Percentiles rank a stretch among this genome's conserved stretches.
These are phyloP conservation scores for Scutellaria baicalensis DNA, from an alignment of 257 asterid genomes.

Conservation along the genomic window DNA sequence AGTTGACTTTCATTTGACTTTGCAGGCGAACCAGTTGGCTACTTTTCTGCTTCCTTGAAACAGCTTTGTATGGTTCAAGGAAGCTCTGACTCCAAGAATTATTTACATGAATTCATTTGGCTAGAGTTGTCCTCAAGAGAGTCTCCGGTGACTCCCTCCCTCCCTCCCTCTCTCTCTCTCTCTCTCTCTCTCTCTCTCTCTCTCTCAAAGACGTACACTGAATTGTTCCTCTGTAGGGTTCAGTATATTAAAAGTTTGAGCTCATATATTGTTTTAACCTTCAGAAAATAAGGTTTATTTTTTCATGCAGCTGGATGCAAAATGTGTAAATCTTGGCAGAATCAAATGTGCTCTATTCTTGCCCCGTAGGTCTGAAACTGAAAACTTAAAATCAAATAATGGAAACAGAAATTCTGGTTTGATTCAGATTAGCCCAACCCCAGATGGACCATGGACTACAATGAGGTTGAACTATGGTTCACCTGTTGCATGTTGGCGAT, in stretches of 20 bases:
- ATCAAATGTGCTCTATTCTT: slow-evolving; percentile 57
- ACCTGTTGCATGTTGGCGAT: slow-evolving; percentile 89
- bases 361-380: slow-evolving; percentile 42
- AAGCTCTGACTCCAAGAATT: slow-evolving; percentile 18
- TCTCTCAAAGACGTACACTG: background rate
- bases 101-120: slow-evolving; percentile 49
- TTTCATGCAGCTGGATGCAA: slow-evolving; percentile 43
- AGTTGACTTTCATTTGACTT: slow-evolving; percentile 22
- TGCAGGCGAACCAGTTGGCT: slow-evolving; percentile 70
- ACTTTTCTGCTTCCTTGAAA: slow-evolving; percentile 51
- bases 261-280: background rate
- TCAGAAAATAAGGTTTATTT: background rate
- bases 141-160: slow-evolving; percentile 43
- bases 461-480: slow-evolving; percentile 87
- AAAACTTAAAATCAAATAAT: slow-evolving; percentile 24
- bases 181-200: background rate
- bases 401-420: slow-evolving; percentile 47
- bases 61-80: slow-evolving; percentile 40
- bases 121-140: slow-evolving; percentile 57
- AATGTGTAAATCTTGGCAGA: slow-evolving; percentile 38
- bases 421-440: slow-evolving; percentile 78
- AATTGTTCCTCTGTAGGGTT: background rate
- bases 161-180: slow-evolving; percentile 15
- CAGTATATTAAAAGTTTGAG: background rate
- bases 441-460: slow-evolving; percentile 89